Evolutionary conservation across 257 asterid species (phyloP).

Genomic region (Solanum lignicaule): DNA sequence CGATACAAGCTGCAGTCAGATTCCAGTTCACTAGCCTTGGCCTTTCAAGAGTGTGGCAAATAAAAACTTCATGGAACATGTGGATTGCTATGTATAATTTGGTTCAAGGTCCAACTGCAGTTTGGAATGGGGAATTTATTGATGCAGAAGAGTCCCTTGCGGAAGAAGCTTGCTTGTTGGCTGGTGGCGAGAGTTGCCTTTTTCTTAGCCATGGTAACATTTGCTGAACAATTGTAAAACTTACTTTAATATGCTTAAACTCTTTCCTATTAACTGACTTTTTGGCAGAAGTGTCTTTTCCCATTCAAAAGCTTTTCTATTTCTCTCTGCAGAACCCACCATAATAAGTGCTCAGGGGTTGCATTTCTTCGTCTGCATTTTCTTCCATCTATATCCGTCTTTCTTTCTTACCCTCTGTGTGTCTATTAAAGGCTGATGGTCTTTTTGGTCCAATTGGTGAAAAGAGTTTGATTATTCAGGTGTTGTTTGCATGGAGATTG

Average conservation of each 20-base stretch:
- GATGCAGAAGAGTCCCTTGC: slow-evolving; percentile 63
- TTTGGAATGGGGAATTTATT: slow-evolving; percentile 42
- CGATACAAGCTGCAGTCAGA: slow-evolving; percentile 48
- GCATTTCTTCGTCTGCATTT: background rate
- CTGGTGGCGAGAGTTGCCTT: slow-evolving; percentile 46
- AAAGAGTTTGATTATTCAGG: slow-evolving; percentile 24
- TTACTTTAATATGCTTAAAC: background rate
- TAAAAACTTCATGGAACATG: slow-evolving; percentile 42
- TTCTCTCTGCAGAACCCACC: background rate
- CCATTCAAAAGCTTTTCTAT: background rate
- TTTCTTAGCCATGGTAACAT: slow-evolving; percentile 73
- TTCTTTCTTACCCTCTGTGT: background rate
- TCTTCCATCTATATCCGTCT: background rate
- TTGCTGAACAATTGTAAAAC: background rate
- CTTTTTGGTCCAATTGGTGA: background rate
- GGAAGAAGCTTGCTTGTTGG: slow-evolving; percentile 56
- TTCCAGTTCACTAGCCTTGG: background rate
- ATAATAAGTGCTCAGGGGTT: background rate
- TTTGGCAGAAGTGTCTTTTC: background rate
- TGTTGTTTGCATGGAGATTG: slow-evolving; percentile 81
- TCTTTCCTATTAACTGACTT: background rate
- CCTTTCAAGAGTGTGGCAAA: background rate
- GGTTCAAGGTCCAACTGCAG: slow-evolving; percentile 79
- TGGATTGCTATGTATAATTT: slow-evolving; percentile 60
- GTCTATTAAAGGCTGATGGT: background rate